A percentile compares a stretch with the other conserved stretches of the same genome.
phyloP scores from a whole-genome alignment of 2,329 filamentous ascomycete genomes.

The Colletotrichum sp. region DNA sequence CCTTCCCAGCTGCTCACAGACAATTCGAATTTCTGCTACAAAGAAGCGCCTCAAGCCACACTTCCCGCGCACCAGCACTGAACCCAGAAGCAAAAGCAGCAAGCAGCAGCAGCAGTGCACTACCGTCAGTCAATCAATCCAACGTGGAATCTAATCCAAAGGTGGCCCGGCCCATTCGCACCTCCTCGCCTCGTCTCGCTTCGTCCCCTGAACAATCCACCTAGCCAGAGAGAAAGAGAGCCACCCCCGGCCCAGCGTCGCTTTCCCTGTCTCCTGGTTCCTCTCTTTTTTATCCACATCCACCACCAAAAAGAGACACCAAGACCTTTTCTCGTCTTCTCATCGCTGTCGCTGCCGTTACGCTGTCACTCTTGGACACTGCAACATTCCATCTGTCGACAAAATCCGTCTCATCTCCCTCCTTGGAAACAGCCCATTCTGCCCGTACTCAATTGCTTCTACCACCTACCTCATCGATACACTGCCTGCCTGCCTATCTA shows the following conservation, averaged over 20 bases:
- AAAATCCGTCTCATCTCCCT: conserved; percentile 11
- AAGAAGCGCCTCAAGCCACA: conserved; percentile 22
- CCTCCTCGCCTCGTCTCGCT: conserved; percentile 10
- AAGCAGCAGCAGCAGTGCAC: neutral
- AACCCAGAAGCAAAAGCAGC: neutral
- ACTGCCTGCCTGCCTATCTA: neutral
- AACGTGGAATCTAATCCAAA: neutral
- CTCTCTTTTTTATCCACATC: neutral
- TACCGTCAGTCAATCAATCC: neutral
- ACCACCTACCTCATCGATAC: neutral
- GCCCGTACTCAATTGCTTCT: conserved; percentile 21
- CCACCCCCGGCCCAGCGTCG: neutral
- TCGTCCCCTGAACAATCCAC: neutral
- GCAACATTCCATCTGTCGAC: neutral
- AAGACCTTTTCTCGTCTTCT: neutral
- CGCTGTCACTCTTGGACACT: neutral
- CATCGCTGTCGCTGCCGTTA: neutral
- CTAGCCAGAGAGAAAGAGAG: neutral
- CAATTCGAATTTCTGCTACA: conserved; percentile 19
- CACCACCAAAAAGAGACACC: neutral
- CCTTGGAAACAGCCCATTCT: conserved; percentile 7
- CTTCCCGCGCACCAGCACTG: neutral
- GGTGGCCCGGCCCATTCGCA: neutral
- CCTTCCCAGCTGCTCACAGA: neutral
- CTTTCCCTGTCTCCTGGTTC: neutral